A percentile compares a stretch with the other conserved stretches of the same genome.
Evolutionary conservation across 1,284 basidiomycete species (phyloP).

Genomic region (Violaceomyces palustris): DNA sequence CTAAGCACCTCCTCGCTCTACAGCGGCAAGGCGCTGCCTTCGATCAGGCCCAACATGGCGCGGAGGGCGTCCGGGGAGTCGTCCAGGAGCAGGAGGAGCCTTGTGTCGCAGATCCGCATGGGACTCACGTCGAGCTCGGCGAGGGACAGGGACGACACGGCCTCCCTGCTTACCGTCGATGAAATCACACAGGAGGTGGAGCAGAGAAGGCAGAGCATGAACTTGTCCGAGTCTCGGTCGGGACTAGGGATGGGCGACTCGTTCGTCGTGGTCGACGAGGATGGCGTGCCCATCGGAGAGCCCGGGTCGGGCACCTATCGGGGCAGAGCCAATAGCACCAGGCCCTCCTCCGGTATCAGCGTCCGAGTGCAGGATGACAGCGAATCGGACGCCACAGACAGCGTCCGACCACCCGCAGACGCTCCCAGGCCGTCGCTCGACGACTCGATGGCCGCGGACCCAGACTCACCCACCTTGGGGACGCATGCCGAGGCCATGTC

Average conservation of each 20-base stretch:
- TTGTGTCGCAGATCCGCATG: constrained; percentile 33
- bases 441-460: not conserved
- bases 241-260: constrained; percentile 8
- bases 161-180: constrained; percentile 88
- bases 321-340: no score
- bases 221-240: constrained; percentile 3
- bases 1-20: constrained; percentile 5
- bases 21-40: constrained; percentile 1
- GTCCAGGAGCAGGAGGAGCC: constrained; percentile 28
- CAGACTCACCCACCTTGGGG: constrained; percentile 30
- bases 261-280: constrained; percentile 44
- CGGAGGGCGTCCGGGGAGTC: constrained; percentile 38
- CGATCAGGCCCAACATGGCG: constrained; percentile 12
- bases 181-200: constrained; percentile 97
- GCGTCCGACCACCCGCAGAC: not conserved
- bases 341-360: no score
- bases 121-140: constrained; percentile 13
- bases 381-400: no score
- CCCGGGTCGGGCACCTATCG: no score
- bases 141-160: constrained; percentile 73
- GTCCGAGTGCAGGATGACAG: no score
- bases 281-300: constrained; percentile 51
- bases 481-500: constrained; percentile 29
- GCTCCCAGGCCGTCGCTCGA: not conserved
- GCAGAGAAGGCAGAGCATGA: constrained; percentile 63